Conservation (phyloP, 2,329 filamentous ascomycete genomes). For the Trematosphaeria pertusa region DNA sequence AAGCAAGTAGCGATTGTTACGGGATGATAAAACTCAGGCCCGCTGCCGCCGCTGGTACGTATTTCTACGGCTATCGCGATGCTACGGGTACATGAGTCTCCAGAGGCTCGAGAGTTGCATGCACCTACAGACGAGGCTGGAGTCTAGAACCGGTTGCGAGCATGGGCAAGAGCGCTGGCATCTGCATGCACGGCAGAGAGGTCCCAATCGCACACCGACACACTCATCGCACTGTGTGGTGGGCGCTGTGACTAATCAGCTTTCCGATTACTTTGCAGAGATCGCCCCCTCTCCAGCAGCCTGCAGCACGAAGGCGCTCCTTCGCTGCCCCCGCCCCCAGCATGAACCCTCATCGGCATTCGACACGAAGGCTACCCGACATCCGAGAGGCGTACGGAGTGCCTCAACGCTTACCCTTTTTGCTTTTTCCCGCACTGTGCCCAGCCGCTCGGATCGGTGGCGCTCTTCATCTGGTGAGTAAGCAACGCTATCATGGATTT, state of each 20-base stretch:
- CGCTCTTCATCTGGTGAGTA: slow-evolving; percentile 13
- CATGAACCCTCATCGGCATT: slow-evolving; percentile 1
- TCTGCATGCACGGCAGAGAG: not conserved
- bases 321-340: not conserved
- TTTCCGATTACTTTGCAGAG: slow-evolving; percentile 1
- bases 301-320: not conserved
- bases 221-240: not conserved
- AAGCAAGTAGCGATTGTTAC: no score
- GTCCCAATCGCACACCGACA: not conserved
- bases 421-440: no score
- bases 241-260: slow-evolving; percentile 4
- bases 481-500: slow-evolving; percentile 13
- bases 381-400: no score
- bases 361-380: no score
- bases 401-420: no score
- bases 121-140: not conserved
- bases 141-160: no score
- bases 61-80: no score
- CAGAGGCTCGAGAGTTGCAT: no score
- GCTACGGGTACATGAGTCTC: no score
- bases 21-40: no score
- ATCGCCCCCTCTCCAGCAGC: not conserved
- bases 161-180: not conserved
- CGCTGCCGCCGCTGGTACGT: no score
- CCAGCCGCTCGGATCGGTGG: no score